Percentiles rank a stretch among this genome's conserved stretches.
Conservation (phyloP, 768 basidiomycete genomes). For the Collybia nuda region DNA sequence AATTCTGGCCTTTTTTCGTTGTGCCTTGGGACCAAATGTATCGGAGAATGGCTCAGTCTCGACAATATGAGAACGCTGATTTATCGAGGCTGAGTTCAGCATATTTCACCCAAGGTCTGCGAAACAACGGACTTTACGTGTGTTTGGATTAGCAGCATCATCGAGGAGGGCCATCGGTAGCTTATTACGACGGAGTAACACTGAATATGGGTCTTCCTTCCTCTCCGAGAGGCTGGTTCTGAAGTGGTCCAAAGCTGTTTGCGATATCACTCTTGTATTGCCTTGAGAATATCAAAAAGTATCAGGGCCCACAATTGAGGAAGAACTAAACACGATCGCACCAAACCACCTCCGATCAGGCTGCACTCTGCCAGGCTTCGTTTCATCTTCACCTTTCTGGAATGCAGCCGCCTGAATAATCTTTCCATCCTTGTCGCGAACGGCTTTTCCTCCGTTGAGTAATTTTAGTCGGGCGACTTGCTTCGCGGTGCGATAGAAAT, state of each 20-base stretch:
- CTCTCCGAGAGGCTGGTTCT: slow-evolving; percentile 80
- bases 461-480: slow-evolving; percentile 83
- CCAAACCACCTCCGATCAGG: slow-evolving; percentile 98
- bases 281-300: slow-evolving; percentile 42
- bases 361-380: slow-evolving; percentile 87
- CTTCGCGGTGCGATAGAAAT: slow-evolving; percentile 98
- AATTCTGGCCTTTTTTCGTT: slow-evolving; percentile 85
- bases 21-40: slow-evolving; percentile 95
- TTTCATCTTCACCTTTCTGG: slow-evolving; percentile 93
- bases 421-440: slow-evolving; percentile 90
- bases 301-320: too few relatives aligned
- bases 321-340: slow-evolving; percentile 35
- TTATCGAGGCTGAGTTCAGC: slow-evolving; percentile 5
- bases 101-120: neutral
- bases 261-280: slow-evolving; percentile 98
- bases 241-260: slow-evolving; percentile 95
- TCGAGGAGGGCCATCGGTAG: slow-evolving; percentile 95
- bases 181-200: slow-evolving; percentile 91
- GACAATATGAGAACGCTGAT: slow-evolving; percentile 86
- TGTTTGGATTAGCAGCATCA: slow-evolving; percentile 79
- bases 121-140: slow-evolving; percentile 57
- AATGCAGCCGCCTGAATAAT: slow-evolving; percentile 92
- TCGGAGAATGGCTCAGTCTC: slow-evolving; percentile 94
- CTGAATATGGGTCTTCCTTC: slow-evolving; percentile 95
- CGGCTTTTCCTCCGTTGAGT: slow-evolving; percentile 88